Base-by-base conservation (phyloP, 2,329 filamentous ascomycete genomes). In the Hysterium pulicare region DNA sequence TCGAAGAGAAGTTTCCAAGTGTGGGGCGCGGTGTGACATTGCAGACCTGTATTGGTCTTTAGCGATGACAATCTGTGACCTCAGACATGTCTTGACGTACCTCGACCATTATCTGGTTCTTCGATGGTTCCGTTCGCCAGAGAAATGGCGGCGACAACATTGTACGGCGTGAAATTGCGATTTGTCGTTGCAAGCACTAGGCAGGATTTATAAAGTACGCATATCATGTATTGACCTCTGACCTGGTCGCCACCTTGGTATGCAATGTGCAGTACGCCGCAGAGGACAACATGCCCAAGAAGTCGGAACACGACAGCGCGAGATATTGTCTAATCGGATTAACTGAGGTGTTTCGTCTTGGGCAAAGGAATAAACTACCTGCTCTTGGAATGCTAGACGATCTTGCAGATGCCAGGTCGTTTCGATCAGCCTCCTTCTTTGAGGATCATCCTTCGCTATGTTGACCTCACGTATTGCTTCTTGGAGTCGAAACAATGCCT, bases 1-100 rank as follows among this genome's bases (percentile, higher is more conserved):
- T 93, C 84, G 57, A 97, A 96, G 2, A 88, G 76, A 9, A 96
- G 58, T 62, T 97, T 98, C 91, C 90, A 97, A 1, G 90, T 93
- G 63, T 87, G 87, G 0, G 87, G 83, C 1, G 87, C 87, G 3
- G 86, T 87, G 49, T 93, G 84, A 57, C 90, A 96, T 72, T 91
- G 89, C 6, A 97, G 64, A 0, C 89, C 90, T 95, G 47, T 34
- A 35, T 16, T 10, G 11, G 11, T 58, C 37, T 59, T n/a, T n/a
- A n/a, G n/a, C n/a, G n/a, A n/a, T n/a, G 49, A n/a, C n/a, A n/a
- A n/a, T n/a, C 35, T 46, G 37, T 35, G 37, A 21, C 21, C 28
- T 22, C 39, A n/a, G n/a, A n/a, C n/a, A n/a, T n/a, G n/a, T n/a
- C n/a, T n/a, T n/a, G n/a, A 81, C 46, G 19, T 50, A 61, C 87